These are phyloP conservation scores for Rhizopus stolonifer DNA, from an alignment of 371 early-diverging fungal species.

Conservation along the genomic window DNA sequence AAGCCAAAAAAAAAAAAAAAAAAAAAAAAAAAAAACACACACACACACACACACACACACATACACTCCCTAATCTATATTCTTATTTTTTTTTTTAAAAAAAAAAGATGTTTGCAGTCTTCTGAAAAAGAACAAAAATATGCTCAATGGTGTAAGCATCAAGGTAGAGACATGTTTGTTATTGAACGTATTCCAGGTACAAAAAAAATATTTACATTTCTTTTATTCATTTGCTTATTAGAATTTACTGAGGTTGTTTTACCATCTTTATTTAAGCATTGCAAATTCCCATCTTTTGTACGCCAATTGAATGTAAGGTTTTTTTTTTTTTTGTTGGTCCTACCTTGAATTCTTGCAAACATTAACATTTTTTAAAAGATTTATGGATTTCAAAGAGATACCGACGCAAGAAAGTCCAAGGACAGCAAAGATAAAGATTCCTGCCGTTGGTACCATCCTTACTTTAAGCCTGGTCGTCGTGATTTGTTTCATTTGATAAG, in stretches of 20 bases:
- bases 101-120: constrained; percentile 36
- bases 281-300: constrained; percentile 59
- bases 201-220: not conserved
- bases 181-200: constrained; percentile 51
- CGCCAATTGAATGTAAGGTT: constrained; percentile 52
- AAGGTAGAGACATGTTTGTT: constrained; percentile 51
- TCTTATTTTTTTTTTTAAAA: not conserved
- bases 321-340: too few relatives aligned
- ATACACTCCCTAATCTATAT: too few relatives aligned
- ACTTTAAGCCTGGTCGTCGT: constrained; percentile 49
- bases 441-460: constrained; percentile 54
- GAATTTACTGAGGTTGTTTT: constrained; percentile 53
- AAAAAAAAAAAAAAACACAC: too few relatives aligned
- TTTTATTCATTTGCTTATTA: constrained; percentile 6
- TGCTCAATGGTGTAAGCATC: constrained; percentile 45
- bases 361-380: constrained; percentile 30
- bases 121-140: constrained; percentile 40
- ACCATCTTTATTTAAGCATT: constrained; percentile 53
- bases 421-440: constrained; percentile 52
- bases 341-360: too few relatives aligned
- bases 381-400: constrained; percentile 56
- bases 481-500: constrained; percentile 53
- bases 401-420: constrained; percentile 57
- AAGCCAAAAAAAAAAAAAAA: too few relatives aligned
- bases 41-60: too few relatives aligned